Base-by-base conservation (phyloP, 768 basidiomycete genomes). In the Leccinum boreale region DNA sequence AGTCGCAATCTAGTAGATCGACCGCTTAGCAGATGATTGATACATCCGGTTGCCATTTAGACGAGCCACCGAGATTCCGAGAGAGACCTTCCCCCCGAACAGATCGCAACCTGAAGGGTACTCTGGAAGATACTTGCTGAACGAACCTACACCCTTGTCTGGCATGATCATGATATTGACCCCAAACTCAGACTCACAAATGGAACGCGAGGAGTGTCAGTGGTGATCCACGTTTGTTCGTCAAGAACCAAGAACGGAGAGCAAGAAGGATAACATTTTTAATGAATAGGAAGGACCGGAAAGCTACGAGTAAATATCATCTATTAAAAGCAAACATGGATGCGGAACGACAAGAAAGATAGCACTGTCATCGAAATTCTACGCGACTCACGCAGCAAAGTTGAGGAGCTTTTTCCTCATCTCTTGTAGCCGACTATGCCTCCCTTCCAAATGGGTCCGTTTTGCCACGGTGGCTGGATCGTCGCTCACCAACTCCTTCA, bases 401-500 rank as follows among this genome's bases (percentile, higher is more conserved):
- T 55, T 70, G 55, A 47, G 36, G 21, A 82, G 67, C 59, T 69
- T 77, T n/a, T 58, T 62, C 58, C 63, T 74, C 21, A 81, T 78
- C 15, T 68, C 73, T 59, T 76, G 74, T 24, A 84, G 64, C 21
- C 78, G 67, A 46, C 57, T 57, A 39, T 71, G 72, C 60, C 58
- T 70, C 11, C 71, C 60, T 33, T 67, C 56, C 45, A 82, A 62
- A 56, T 73, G 72, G 17, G 64, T 59, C 12, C 81, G 73, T 55
- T 59, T 72, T 6, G 62, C 68, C 17, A 74, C 72, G 1, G 76
- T 58, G 9, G 56, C 60, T 8, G 77, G 74, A 58, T 81, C 81
- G 60, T 84, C 83, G n/a, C 71, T 72, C 23, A 85, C 71, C 59
- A 79, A 75, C 53, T 66, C 66, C 5, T 59, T 69, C 68, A 79